These are phyloP conservation scores for Fraxinus floribunda DNA, from an alignment of 305 asterid genomes.

Conservation along the genomic window DNA sequence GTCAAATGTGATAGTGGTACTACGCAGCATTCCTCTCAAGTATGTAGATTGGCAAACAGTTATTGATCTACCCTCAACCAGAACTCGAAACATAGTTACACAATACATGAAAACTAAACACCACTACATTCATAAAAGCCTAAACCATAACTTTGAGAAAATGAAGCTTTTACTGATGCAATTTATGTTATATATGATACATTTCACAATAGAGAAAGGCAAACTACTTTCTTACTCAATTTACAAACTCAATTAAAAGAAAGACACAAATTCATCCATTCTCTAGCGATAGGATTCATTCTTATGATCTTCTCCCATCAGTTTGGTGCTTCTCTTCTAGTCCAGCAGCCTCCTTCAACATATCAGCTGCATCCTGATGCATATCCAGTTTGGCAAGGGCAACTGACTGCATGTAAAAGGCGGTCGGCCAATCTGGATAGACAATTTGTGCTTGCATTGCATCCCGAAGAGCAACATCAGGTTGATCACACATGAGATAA, in stretches of 20 bases:
- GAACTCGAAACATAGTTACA: background rate
- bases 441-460: slow-evolving; percentile 59
- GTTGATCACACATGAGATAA: slow-evolving; percentile 50
- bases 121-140: background rate
- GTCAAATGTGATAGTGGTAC: background rate
- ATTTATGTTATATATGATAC: slow-evolving; percentile 26
- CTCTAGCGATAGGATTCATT: background rate
- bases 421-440: slow-evolving; percentile 59
- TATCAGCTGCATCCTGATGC: slow-evolving; percentile 61
- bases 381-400: slow-evolving; percentile 58
- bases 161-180: slow-evolving; percentile 8
- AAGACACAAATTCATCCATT: background rate
- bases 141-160: background rate
- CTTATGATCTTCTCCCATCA: slow-evolving; percentile 31
- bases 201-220: slow-evolving; percentile 21
- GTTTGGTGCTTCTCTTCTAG: slow-evolving; percentile 55
- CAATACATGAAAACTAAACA: background rate
- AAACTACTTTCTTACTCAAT: slow-evolving; percentile 23
- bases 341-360: slow-evolving; percentile 55
- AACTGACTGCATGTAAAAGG: slow-evolving; percentile 57
- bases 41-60: background rate
- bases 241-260: slow-evolving; percentile 11
- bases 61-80: background rate
- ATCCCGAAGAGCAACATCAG: slow-evolving; percentile 53
- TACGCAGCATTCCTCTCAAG: background rate